These are phyloP conservation scores for Carallia brachiata DNA, from an alignment of 345 rosid species.

Conservation along the genomic window DNA sequence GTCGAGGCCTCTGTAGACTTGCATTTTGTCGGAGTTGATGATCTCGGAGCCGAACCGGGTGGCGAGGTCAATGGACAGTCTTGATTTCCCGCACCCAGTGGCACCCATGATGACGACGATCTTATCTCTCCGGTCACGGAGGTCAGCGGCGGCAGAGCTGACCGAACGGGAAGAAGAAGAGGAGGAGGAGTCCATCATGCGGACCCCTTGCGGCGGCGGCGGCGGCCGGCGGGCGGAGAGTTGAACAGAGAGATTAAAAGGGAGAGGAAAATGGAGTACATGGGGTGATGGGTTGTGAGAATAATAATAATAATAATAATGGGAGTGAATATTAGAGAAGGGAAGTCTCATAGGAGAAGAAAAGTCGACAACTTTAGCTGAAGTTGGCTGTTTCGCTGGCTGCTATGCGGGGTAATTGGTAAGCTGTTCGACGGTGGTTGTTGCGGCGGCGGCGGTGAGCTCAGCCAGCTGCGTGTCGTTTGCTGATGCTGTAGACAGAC, in stretches of 20 bases:
- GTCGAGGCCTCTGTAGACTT: slow-evolving; percentile 71
- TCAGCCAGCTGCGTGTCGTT: too few species aligned
- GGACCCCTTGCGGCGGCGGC: background rate
- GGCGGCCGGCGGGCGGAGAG: background rate
- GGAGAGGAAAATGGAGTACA: background rate
- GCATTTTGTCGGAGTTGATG: slow-evolving; percentile 90
- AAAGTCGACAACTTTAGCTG: too few species aligned
- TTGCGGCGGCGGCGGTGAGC: too few species aligned
- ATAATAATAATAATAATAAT: too few species aligned
- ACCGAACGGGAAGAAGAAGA: background rate
- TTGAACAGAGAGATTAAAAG: background rate
- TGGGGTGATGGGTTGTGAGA: background rate
- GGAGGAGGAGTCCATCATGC: slow-evolving; percentile 20
- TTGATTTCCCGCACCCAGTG: slow-evolving; percentile 81
- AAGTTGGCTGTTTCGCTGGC: too few species aligned
- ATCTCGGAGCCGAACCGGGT: slow-evolving; percentile 49
- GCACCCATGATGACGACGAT: slow-evolving; percentile 80
- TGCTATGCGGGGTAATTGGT: too few species aligned
- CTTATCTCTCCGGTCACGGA: slow-evolving; percentile 40
- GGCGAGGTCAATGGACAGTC: slow-evolving; percentile 78
- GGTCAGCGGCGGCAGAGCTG: too few species aligned
- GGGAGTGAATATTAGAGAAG: too few species aligned
- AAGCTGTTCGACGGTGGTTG: too few species aligned
- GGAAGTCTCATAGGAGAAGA: slow-evolving; percentile 14
- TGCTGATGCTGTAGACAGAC: too few species aligned